Evolutionary conservation across 495 filamentous ascomycete genomes (phyloP).

Genomic region (Tuber microsphaerosporum): DNA sequence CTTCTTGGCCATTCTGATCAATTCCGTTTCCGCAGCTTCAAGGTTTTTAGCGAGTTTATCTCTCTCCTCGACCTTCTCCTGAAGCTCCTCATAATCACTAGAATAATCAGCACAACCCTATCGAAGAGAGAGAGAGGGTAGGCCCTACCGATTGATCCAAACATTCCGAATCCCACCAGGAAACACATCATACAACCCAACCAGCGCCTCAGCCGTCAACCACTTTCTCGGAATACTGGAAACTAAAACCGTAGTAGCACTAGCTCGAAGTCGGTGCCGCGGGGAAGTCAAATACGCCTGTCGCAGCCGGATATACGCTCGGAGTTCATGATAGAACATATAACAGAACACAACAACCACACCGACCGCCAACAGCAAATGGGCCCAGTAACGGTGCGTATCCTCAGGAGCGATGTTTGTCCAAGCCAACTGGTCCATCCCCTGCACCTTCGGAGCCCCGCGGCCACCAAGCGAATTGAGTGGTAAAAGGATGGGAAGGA

Average conservation of each 20-base stretch:
- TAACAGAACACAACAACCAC: constrained; percentile 78
- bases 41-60: constrained; percentile 63
- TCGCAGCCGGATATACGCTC: constrained; percentile 86
- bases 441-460: constrained; percentile 55
- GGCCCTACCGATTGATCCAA: constrained; percentile 70
- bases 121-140: background rate
- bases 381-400: constrained; percentile 76
- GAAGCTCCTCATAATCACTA: constrained; percentile 70
- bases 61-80: constrained; percentile 75
- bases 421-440: constrained; percentile 78
- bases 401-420: constrained; percentile 72
- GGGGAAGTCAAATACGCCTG: constrained; percentile 94
- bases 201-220: constrained; percentile 71
- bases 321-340: constrained; percentile 78
- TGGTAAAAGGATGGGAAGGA: constrained; percentile 80
- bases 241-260: constrained; percentile 89
- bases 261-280: constrained; percentile 88
- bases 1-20: constrained; percentile 72
- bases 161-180: constrained; percentile 93
- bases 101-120: background rate
- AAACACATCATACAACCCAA: constrained; percentile 89
- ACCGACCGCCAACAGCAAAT: constrained; percentile 72
- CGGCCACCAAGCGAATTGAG: constrained; percentile 71
- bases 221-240: constrained; percentile 82
- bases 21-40: constrained; percentile 74